These are phyloP conservation scores for Colletotrichum chlorophyti DNA, from an alignment of 2,329 filamentous ascomycete species.

Conservation along the genomic window DNA sequence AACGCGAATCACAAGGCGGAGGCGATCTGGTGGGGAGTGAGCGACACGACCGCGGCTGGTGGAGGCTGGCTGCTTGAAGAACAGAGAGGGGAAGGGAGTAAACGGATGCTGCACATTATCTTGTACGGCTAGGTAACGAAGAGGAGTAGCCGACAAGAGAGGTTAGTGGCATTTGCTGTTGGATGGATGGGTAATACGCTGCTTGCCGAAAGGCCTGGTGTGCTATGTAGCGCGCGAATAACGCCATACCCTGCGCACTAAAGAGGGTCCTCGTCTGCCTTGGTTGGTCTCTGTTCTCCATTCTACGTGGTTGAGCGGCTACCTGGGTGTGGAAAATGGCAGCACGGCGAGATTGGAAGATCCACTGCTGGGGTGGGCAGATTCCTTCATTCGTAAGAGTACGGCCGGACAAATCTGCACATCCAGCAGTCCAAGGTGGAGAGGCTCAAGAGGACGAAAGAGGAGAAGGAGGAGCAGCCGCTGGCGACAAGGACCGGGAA, in stretches of 20 bases:
- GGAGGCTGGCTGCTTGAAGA: slow-evolving; percentile 18
- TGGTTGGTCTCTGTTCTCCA: slow-evolving; percentile 25
- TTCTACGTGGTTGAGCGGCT: slow-evolving; percentile 27
- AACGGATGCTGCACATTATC: too few relatives aligned
- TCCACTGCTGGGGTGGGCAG: slow-evolving; percentile 26
- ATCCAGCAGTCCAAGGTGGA: slow-evolving; percentile 26
- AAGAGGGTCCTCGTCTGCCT: slow-evolving; percentile 25
- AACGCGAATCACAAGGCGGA: slow-evolving; percentile 27
- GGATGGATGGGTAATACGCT: slow-evolving; percentile 8
- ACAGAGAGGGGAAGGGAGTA: slow-evolving; percentile 13
- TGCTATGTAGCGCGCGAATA: slow-evolving; percentile 30
- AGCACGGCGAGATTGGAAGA: slow-evolving; percentile 28
- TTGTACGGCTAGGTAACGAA: slow-evolving; percentile 1
- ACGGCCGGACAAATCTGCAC: slow-evolving; percentile 26
- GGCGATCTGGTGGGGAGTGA: slow-evolving; percentile 27
- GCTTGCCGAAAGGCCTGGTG: slow-evolving; percentile 12
- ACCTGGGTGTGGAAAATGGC: slow-evolving; percentile 28
- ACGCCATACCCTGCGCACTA: slow-evolving; percentile 26
- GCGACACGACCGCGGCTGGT: slow-evolving; percentile 23
- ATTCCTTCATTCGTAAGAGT: slow-evolving; percentile 29
- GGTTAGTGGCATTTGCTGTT: slow-evolving; percentile 12
- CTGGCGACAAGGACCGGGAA: slow-evolving; percentile 26
- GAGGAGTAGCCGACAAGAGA: slow-evolving; percentile 13
- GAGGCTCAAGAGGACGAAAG: too few relatives aligned
- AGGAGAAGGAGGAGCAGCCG: slow-evolving; percentile 20